These are phyloP conservation scores for Urostyla sp. DNA, from an alignment of 73 alveolate genomes.

Conservation along the genomic window DNA sequence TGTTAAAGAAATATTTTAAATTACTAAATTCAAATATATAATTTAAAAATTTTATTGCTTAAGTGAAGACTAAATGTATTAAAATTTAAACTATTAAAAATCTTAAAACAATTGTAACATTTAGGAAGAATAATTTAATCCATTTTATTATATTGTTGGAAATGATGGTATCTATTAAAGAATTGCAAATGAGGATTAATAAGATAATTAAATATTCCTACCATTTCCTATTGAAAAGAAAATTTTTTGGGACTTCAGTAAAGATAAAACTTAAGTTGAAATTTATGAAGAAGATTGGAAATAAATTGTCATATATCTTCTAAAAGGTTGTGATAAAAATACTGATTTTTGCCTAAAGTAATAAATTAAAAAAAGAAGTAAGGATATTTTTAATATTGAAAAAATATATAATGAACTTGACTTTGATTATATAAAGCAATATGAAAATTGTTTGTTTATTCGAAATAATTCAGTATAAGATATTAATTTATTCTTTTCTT, in stretches of 20 bases:
- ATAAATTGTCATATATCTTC: background rate
- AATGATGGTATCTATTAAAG: too few species aligned
- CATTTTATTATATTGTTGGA: background rate
- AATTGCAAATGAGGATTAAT: background rate
- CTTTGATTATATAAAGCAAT: background rate
- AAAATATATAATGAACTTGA: background rate
- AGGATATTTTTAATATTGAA: background rate
- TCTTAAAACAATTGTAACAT: background rate
- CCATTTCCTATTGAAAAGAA: background rate
- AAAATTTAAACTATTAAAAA: background rate
- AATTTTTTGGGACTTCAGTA: background rate
- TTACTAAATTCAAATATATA: background rate
- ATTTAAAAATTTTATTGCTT: background rate
- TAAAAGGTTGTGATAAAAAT: slow-evolving; percentile 15
- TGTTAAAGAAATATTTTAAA: slow-evolving; percentile 1
- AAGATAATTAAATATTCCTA: background rate
- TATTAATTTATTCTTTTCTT: slow-evolving; percentile 4
- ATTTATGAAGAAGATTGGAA: slow-evolving; percentile 15
- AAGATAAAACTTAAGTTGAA: slow-evolving; percentile 1
- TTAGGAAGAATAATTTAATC: background rate
- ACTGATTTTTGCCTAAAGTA: slow-evolving; percentile 11
- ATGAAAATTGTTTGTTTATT: background rate
- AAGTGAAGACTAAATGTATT: background rate
- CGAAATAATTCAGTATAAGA: background rate
- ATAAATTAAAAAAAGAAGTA: slow-evolving; percentile 5